phyloP scores from a whole-genome alignment of 345 rosid species.

The Triadica sebifera region DNA sequence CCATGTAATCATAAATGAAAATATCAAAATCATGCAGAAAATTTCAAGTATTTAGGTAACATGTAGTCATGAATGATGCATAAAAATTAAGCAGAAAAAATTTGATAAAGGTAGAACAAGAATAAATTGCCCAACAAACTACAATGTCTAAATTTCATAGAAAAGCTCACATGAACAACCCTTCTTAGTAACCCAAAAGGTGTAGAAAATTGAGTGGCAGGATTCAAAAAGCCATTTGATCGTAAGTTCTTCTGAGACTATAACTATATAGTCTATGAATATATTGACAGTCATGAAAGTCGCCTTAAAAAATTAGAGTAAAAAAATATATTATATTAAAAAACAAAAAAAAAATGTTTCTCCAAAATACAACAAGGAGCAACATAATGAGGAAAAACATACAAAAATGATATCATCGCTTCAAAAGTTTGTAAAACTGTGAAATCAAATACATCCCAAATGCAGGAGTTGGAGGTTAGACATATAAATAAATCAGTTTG shows the following conservation, averaged over 20 bases:
- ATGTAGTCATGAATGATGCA: not conserved
- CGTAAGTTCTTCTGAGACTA: constrained; percentile 82
- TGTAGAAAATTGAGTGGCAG: too few species aligned
- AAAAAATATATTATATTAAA: not conserved
- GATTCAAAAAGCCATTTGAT: constrained; percentile 74
- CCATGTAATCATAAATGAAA: not conserved
- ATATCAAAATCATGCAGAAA: not conserved
- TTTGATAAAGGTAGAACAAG: too few species aligned
- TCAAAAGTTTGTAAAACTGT: not conserved
- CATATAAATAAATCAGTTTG: not conserved
- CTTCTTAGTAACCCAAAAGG: too few species aligned
- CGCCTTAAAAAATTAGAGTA: not conserved
- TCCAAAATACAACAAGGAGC: not conserved
- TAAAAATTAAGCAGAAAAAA: too few species aligned
- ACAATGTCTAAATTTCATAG: too few species aligned
- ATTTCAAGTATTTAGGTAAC: not conserved
- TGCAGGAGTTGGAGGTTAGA: not conserved
- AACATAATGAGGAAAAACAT: not conserved
- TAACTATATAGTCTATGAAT: too few species aligned
- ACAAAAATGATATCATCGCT: not conserved
- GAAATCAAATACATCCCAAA: not conserved
- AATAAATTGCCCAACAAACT: too few species aligned
- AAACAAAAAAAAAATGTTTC: not conserved
- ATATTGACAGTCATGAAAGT: not conserved
- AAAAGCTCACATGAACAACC: too few species aligned